Evolutionary conservation across 352 stramenopile species (phyloP).

Genomic region (Phytophthora crassamura): DNA sequence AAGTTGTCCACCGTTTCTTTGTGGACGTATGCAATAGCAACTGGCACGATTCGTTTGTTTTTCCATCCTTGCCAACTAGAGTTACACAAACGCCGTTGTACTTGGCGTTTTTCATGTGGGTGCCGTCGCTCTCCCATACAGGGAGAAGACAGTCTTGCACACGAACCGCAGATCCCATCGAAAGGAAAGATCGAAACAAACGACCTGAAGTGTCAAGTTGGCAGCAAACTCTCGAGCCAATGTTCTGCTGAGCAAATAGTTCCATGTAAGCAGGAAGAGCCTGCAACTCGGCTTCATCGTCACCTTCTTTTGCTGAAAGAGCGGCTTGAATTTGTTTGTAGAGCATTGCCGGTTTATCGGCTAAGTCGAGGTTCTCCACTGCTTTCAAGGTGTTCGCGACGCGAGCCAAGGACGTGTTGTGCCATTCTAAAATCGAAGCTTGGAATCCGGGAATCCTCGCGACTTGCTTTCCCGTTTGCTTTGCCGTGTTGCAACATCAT

Average conservation of each 20-base stretch:
- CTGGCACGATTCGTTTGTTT: constrained; percentile 6
- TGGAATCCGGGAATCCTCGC: background rate
- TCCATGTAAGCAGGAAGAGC: constrained; percentile 4
- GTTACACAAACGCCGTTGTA: constrained; percentile 16
- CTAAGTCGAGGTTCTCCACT: background rate
- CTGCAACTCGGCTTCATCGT: constrained; percentile 3
- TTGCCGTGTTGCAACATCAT: background rate
- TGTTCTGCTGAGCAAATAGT: constrained; percentile 7
- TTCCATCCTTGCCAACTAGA: constrained; percentile 12
- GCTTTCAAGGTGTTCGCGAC: constrained; percentile 1
- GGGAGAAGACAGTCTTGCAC: constrained; percentile 4
- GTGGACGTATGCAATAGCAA: constrained; percentile 5
- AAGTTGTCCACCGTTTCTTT: constrained; percentile 18
- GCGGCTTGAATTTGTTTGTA: background rate
- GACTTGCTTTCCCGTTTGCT: too few species aligned
- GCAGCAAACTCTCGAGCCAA: constrained; percentile 1
- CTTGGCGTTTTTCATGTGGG: constrained; percentile 7
- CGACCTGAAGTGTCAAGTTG: background rate
- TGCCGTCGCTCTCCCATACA: constrained; percentile 21
- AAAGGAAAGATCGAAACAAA: constrained; percentile 8
- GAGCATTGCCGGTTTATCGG: background rate
- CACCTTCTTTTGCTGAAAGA: background rate
- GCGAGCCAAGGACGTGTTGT: background rate
- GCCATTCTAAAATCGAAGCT: background rate
- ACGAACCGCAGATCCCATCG: background rate